Conservation (phyloP, 495 filamentous ascomycete species). For the Aspergillus nidulans region DNA sequence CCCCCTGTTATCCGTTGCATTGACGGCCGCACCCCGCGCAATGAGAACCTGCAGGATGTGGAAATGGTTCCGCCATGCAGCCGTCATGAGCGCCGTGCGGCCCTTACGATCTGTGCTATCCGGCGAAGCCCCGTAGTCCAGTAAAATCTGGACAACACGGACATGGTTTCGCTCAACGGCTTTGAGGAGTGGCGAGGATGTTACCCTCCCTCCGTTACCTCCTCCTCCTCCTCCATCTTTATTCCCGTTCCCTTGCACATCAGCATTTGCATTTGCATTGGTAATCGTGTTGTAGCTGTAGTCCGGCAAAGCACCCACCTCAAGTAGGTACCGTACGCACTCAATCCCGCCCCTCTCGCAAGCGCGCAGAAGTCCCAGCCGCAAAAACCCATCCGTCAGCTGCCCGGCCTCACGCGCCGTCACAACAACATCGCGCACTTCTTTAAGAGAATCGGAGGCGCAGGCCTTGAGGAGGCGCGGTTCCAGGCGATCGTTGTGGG, state of each 20-base stretch:
- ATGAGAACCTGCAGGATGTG: slow-evolving; percentile 49
- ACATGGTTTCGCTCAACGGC: slow-evolving; percentile 50
- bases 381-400: slow-evolving; percentile 47
- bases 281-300: background rate
- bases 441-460: slow-evolving; percentile 37
- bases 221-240: background rate
- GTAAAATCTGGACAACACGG: slow-evolving; percentile 40
- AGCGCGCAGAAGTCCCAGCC: slow-evolving; percentile 47
- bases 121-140: slow-evolving; percentile 38
- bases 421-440: slow-evolving; percentile 34
- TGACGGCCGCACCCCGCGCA: slow-evolving; percentile 44
- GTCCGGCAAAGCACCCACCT: slow-evolving; percentile 42
- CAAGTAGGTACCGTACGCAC: slow-evolving; percentile 44
- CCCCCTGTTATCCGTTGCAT: slow-evolving; percentile 34
- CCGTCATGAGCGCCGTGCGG: slow-evolving; percentile 54
- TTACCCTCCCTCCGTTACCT: slow-evolving; percentile 18
- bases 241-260: background rate
- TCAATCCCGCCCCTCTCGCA: slow-evolving; percentile 43
- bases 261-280: background rate
- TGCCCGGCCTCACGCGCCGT: slow-evolving; percentile 39
- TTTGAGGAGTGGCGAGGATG: slow-evolving; percentile 41
- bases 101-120: slow-evolving; percentile 45
- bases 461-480: slow-evolving; percentile 50
- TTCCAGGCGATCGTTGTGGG: slow-evolving; percentile 44
- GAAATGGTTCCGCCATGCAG: slow-evolving; percentile 53